Base-by-base conservation (phyloP, 163 green algal species). In the Scenedesmus sp. region DNA sequence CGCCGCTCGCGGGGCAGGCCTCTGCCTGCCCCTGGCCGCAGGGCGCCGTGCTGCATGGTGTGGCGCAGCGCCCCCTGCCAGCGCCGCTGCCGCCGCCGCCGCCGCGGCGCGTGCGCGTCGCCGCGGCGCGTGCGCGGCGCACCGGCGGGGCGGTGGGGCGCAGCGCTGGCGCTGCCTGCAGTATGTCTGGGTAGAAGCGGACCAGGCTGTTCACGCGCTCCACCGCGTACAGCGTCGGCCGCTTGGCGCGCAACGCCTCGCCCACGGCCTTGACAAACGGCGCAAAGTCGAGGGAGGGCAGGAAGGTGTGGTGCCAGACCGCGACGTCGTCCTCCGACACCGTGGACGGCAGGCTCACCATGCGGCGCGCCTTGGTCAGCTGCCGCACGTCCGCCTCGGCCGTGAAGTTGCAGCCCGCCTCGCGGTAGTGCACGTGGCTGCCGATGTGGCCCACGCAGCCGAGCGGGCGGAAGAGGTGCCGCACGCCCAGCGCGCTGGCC, bases 401-500 rank as follows among this genome's bases (percentile, higher is more conserved):
- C n/a, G 64, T 74, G 45, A 62, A 62, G 26, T 62, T 48, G 24
- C 64, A 74, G 11, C 5, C 44, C n/a, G 64, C 45, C 14, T 74
- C 26, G 26, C 64, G 34, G 45, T 74, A 74, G 45, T 74, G 64
- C 26, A 74, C 64, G 26, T 74, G 64, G 14, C 45, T 45, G 26
- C 64, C 64, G 10, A 74, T 74, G 45, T 74, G 64, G 24, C 64
- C 64, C 20, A 74, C 64, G 26, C 64, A 74, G 2, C 64, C 64
- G 17, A 74, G 53, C 0, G 64, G 64, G 45, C 45, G 44, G 26
- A 74, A 74, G 18, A 74, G 18, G 14, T 74, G 64, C 4, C 64
- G 17, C 14, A 74, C 45, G 28, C 64, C 64, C 15, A 44, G 17
- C 9, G 28, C 33, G 26, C 26, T 62, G 33, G 64, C 51, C 28